phyloP scores from a whole-genome alignment of 2,329 filamentous ascomycete species.

The Lizonia empirigonia region DNA sequence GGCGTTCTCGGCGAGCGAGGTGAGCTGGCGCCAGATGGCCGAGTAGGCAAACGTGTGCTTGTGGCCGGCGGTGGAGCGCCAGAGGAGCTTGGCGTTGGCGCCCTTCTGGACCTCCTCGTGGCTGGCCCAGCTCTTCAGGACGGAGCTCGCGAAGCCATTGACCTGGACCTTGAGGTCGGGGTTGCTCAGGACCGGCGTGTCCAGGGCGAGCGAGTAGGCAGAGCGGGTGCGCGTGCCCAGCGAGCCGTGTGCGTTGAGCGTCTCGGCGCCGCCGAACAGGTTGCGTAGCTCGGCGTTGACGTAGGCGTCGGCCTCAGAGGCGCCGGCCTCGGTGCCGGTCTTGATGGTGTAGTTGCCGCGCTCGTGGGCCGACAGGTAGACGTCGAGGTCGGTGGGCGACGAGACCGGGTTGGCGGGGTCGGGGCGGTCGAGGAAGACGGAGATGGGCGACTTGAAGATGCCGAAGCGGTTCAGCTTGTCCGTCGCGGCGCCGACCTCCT shows the following conservation, averaged over 20 bases:
- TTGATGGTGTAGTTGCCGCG: slow-evolving; percentile 84
- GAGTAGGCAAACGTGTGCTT: slow-evolving; percentile 81
- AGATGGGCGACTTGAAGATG: slow-evolving; percentile 84
- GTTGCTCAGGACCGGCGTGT: slow-evolving; percentile 81
- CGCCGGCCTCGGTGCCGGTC: slow-evolving; percentile 92
- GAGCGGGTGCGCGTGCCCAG: slow-evolving; percentile 89
- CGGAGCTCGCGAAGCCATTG: slow-evolving; percentile 81
- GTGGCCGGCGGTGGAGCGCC: slow-evolving; percentile 68
- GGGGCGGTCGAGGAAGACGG: slow-evolving; percentile 80
- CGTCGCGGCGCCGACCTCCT: slow-evolving; percentile 71
- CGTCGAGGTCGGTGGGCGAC: slow-evolving; percentile 77
- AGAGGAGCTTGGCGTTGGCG: slow-evolving; percentile 75
- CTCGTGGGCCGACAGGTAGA: slow-evolving; percentile 79
- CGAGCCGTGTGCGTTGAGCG: slow-evolving; percentile 83
- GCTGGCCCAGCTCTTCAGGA: slow-evolving; percentile 88
- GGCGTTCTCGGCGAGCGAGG: slow-evolving; percentile 74
- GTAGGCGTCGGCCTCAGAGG: slow-evolving; percentile 92
- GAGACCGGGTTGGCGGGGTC: slow-evolving; percentile 70
- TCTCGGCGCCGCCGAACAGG: slow-evolving; percentile 92
- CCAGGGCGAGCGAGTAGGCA: slow-evolving; percentile 85
- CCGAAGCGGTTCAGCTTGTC: slow-evolving; percentile 81
- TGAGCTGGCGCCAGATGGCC: slow-evolving; percentile 86
- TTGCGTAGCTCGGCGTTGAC: slow-evolving; percentile 87
- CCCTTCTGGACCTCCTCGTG: slow-evolving; percentile 90
- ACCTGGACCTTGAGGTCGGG: slow-evolving; percentile 79